Evolutionary conservation across 208 protist species (phyloP), one percentile per base, ranked within the genome.

Genomic region (Tritrichomonas musculus): DNA sequence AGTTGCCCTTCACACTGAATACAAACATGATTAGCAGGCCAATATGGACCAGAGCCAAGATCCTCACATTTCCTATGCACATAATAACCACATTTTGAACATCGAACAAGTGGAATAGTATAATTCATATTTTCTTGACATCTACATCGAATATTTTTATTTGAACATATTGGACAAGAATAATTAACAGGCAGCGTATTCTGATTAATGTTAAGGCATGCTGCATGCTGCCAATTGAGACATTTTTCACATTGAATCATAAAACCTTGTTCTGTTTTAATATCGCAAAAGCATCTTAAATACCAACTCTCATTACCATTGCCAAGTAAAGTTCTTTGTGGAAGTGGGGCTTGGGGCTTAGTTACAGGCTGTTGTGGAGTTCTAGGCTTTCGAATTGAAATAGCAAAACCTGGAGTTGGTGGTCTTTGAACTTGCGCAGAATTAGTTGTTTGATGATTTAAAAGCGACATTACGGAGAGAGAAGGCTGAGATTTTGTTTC

Each of bases 231-330:
- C 77, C 77, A 88, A 49, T 47, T 53, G 27, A 53, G 13, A 57
- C 77, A 88, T 14, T 36, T 25, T 30, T 88, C 77, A 39, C 77
- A 88, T 88, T 88, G 77, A 55, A 88, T 88, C 77, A 88, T 88
- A 88, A 88, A 88, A 20, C 77, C 77, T 60, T 57, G 47, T 57
- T 88, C 77, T 17, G 27, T 44, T 39, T 20, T 33, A 27, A 44
- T 57, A 39, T 88, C 47, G 22, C 77, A 88, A n/a, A 88, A 88
- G 39, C 77, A 88, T 9, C 77, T 41, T 13, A 88, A 47, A 57
- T 88, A 44, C 77, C 77, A 88, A 39, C 27, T 25, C 25, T 88
- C 77, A 33, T 20, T 27, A 57, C 1, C 44, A 20, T 39, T 33
- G 33, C 77, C 77, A 20, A 57, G 1, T 57, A 53, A 20, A 2